Conservation (phyloP, 2,329 filamentous ascomycete species). For the Myotisia sp. region DNA sequence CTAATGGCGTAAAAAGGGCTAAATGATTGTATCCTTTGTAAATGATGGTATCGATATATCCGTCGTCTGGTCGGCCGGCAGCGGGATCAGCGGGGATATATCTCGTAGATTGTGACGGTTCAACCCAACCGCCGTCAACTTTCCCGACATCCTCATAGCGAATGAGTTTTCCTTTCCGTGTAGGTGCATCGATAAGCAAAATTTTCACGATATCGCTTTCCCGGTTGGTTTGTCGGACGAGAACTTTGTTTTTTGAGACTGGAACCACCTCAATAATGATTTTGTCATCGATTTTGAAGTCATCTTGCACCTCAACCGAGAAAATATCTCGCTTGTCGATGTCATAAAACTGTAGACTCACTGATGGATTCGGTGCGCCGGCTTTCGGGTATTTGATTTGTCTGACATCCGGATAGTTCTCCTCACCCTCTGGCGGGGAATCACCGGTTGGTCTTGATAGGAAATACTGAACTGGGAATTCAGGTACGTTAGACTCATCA, state of each 20-base stretch:
- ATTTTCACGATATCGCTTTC: slow-evolving; percentile 86
- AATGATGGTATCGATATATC: slow-evolving; percentile 85
- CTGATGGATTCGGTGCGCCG: slow-evolving; percentile 80
- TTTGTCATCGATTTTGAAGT: slow-evolving; percentile 66
- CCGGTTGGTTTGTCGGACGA: slow-evolving; percentile 85
- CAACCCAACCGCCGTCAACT: slow-evolving; percentile 95
- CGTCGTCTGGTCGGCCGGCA: slow-evolving; percentile 64
- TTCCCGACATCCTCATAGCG: slow-evolving; percentile 63
- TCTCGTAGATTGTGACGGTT: slow-evolving; percentile 72
- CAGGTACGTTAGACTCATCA: slow-evolving; percentile 81
- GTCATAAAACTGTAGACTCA: slow-evolving; percentile 81
- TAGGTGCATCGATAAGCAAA: slow-evolving; percentile 64
- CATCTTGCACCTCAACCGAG: slow-evolving; percentile 58
- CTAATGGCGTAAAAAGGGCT: slow-evolving; percentile 80
- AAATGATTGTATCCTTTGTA: slow-evolving; percentile 79
- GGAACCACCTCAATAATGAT: slow-evolving; percentile 89
- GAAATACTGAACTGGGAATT: slow-evolving; percentile 89
- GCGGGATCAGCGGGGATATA: slow-evolving; percentile 72
- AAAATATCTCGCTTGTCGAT: slow-evolving; percentile 64
- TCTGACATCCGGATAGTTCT: slow-evolving; percentile 78
- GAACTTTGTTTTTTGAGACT: slow-evolving; percentile 63
- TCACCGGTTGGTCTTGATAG: slow-evolving; percentile 70
- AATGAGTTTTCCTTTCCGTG: slow-evolving; percentile 61
- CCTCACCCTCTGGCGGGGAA: slow-evolving; percentile 52
- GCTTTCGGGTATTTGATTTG: slow-evolving; percentile 97